These are phyloP conservation scores for Trametes sp. DNA, from an alignment of 1,284 basidiomycete species.

Conservation along the genomic window DNA sequence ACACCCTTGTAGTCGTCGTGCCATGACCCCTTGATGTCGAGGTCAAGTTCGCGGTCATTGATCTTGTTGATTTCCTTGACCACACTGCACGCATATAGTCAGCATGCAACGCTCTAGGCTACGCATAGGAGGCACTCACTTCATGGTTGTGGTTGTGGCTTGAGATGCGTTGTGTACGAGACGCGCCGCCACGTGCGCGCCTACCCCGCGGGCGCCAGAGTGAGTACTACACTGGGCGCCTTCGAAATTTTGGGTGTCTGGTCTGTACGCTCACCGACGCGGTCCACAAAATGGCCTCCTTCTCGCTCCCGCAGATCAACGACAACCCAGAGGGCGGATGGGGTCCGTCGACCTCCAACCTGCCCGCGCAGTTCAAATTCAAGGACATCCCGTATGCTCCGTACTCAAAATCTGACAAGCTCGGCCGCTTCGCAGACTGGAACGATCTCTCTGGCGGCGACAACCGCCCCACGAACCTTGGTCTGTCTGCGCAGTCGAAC, in stretches of 20 bases:
- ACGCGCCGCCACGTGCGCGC: conserved; percentile 31
- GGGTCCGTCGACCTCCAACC: conserved; percentile 80
- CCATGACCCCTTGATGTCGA: conserved; percentile 86
- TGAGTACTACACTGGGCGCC: conserved; percentile 16
- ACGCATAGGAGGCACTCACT: conserved; percentile 55
- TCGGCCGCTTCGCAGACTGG: conserved; percentile 98
- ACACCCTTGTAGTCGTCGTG: conserved; percentile 94
- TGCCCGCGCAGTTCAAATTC: conserved; percentile 84
- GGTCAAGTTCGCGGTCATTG: conserved; percentile 91
- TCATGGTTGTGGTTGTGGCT: conserved; percentile 55
- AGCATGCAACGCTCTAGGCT: not conserved
- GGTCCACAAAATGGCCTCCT: conserved; percentile 64
- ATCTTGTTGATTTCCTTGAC: conserved; percentile 94
- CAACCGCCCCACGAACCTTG: conserved; percentile 63
- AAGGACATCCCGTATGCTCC: conserved; percentile 96
- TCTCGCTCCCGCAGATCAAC: conserved; percentile 78
- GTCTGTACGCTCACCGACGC: conserved; percentile 23
- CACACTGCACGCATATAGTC: conserved; percentile 60
- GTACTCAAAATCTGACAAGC: conserved; percentile 98
- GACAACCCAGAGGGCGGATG: conserved; percentile 86
- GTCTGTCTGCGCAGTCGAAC: conserved; percentile 56
- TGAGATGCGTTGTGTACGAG: conserved; percentile 6
- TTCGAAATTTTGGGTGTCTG: conserved; percentile 38
- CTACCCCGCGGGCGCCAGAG: conserved; percentile 10
- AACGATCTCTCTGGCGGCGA: conserved; percentile 77